phyloP scores from a whole-genome alignment of 306 rosid genomes.

The Malus sieversii region DNA sequence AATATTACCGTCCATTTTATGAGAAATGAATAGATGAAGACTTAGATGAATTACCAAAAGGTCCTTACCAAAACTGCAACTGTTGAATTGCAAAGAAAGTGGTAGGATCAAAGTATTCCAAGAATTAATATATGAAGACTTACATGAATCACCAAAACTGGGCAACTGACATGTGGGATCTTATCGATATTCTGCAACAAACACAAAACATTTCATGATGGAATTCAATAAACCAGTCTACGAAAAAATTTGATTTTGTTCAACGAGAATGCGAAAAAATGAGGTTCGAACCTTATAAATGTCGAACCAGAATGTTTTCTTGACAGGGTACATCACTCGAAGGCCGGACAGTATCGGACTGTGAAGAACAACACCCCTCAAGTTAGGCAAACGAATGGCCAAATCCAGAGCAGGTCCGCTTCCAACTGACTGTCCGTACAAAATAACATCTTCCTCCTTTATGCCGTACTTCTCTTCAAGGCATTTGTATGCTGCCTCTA shows the following conservation, averaged over 20 bases:
- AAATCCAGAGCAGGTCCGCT: constrained; percentile 60
- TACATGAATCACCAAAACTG: constrained; percentile 59
- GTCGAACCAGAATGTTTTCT: constrained; percentile 65
- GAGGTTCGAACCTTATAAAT: constrained; percentile 46
- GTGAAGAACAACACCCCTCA: constrained; percentile 56
- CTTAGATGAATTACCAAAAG: constrained; percentile 36
- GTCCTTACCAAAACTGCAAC: constrained; percentile 38
- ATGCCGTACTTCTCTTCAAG: constrained; percentile 51
- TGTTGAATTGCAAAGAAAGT: background rate
- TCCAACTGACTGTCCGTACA: constrained; percentile 68
- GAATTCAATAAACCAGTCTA: background rate
- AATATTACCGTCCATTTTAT: too few relatives aligned
- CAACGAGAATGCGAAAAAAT: background rate
- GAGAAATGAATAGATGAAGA: background rate
- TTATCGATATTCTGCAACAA: constrained; percentile 56
- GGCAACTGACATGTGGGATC: constrained; percentile 47
- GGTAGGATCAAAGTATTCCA: too few relatives aligned
- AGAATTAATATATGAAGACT: constrained; percentile 12
- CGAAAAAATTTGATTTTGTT: background rate
- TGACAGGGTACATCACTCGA: constrained; percentile 57
- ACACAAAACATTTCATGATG: background rate
- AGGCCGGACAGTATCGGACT: constrained; percentile 61
- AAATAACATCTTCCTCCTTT: constrained; percentile 47
- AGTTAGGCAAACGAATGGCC: constrained; percentile 41
- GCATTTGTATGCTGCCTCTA: constrained; percentile 54